Percentiles rank a stretch among this genome's conserved stretches.
Conservation (phyloP, 768 basidiomycete genomes). For the Mycena haematopus region DNA sequence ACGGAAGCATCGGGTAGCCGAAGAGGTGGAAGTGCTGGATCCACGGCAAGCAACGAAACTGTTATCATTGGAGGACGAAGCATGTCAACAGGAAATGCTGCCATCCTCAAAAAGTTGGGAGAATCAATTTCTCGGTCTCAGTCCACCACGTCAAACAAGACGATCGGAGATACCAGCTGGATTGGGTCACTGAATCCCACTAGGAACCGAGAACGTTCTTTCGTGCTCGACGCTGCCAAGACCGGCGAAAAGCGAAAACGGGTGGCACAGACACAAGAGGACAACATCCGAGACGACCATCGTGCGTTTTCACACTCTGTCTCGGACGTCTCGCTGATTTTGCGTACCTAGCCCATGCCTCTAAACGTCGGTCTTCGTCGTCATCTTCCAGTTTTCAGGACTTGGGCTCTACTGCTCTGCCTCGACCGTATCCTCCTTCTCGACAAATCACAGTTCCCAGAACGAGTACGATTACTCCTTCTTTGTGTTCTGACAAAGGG, state of each 20-base stretch:
- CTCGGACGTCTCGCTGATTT: not conserved
- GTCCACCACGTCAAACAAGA: conserved; percentile 14
- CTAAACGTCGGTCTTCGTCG: conserved; percentile 28
- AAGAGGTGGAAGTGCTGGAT: conserved; percentile 16
- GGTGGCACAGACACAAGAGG: conserved; percentile 10
- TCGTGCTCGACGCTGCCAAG: conserved; percentile 12
- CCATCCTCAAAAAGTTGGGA: conserved; percentile 30
- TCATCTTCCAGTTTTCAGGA: conserved; percentile 22
- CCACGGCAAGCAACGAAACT: conserved; percentile 14
- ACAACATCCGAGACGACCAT: conserved; percentile 8
- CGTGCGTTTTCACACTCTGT: conserved; percentile 2
- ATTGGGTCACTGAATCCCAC: conserved; percentile 3
- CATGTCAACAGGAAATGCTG: conserved; percentile 26
- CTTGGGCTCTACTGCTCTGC: conserved; percentile 26
- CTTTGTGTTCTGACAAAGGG: conserved; percentile 78
- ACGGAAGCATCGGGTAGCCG: conserved; percentile 11
- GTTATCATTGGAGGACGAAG: conserved; percentile 15
- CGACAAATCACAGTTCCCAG: conserved; percentile 20
- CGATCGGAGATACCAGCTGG: conserved; percentile 15
- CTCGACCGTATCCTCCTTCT: conserved; percentile 32
- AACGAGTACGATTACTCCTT: conserved; percentile 59
- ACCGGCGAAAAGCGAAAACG: conserved; percentile 41
- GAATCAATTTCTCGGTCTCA: conserved; percentile 22
- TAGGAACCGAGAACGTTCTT: conserved; percentile 16
- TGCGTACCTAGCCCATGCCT: conserved; percentile 14